Evolutionary conservation across 257 asterid species (phyloP), one percentile per base, ranked within the genome.

Genomic region (Solanum habrochaites): DNA sequence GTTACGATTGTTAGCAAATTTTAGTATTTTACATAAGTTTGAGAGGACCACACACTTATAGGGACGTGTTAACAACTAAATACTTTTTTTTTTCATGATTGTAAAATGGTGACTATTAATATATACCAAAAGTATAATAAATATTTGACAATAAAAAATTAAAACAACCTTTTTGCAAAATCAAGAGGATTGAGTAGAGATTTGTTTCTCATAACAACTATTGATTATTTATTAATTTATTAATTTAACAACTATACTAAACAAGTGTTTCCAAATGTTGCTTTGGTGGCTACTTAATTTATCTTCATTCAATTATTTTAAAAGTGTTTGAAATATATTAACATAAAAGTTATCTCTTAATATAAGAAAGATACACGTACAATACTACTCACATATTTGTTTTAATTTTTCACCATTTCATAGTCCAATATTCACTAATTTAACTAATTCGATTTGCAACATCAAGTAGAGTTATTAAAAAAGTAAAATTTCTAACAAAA

Each of bases 121-220:
- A 27, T 47, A 80, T 21, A 4, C 13, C 25, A 14, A 43, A 45
- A 25, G 83, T 77, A 47, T 25, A 77, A 77, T 42, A 77, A 42
- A 42, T 14, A 42, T 77, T 75, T 77, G n/a, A 64, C 25, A 43
- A 82, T 83, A 80, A 45, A 78, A 87, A 83, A 81, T 69, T 60
- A 81, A 78, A 88, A 62, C 45, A 39, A 72, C 83, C 93, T 90
- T 90, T 88, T 86, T 85, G 1, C 77, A 85, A 47, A 87, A 87
- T 86, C 83, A 85, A 40, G 43, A 85, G 87, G 90, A 89, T 90
- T 86, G 62, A 71, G 72, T 29, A 70, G 87, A 85, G 91, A 92
- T 92, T 77, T 89, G 91, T 75, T 64, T 69, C 43, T 72, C 75
- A 27, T 49, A 58, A 82, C 86, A 86, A 84, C 58, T 29, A 69